Base-by-base conservation (phyloP, 805 yeast species). In the Barnettozyma sp. region DNA sequence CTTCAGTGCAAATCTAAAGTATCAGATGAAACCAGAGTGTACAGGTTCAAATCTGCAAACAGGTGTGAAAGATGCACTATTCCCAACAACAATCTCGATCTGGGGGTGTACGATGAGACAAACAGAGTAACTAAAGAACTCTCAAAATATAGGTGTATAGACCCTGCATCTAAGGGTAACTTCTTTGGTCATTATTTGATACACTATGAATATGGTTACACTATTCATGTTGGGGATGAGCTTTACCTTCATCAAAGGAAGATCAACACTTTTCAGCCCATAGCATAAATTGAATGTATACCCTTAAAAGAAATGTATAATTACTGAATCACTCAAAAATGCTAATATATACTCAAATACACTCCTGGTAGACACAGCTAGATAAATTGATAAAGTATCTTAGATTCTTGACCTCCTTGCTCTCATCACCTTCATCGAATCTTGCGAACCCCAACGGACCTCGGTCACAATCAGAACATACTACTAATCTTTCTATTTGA, bases 391-490 rank as follows among this genome's bases (percentile, higher is more conserved):
- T 48, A 33, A 65, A 67, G 41, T 71, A 70, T 7, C 55, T 52
- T 34, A 72, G 55, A 28, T 63, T 54, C 40, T 64, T 59, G 8
- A 59, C 62, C 19, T 65, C 66, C 7, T 51, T 54, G 13, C 48
- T 53, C 11, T 42, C 36, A 6, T 43, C 45, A 8, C 38, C 41
- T 2, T 45, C 45, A 3, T 41, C 50, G 23, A 19, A 65, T 6
- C 70, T 78, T 20, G 76, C 86, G 60, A 70, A 78, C 15, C 94
- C 94, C 14, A 82, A 48, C 0, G 90, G 90, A 0, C 94, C 94
- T 39, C 68, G 65, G 46, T 82, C 88, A 59, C 94, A 82, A 41
- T 78, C 87, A 5, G 86, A 74, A 54, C 94, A 82, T 3, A 77
- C 67, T 26, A 82, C 55, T 31, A 75, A 64, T 35, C 86, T 60